phyloP scores from a whole-genome alignment of 345 rosid species.

The Camelina sativa region DNA sequence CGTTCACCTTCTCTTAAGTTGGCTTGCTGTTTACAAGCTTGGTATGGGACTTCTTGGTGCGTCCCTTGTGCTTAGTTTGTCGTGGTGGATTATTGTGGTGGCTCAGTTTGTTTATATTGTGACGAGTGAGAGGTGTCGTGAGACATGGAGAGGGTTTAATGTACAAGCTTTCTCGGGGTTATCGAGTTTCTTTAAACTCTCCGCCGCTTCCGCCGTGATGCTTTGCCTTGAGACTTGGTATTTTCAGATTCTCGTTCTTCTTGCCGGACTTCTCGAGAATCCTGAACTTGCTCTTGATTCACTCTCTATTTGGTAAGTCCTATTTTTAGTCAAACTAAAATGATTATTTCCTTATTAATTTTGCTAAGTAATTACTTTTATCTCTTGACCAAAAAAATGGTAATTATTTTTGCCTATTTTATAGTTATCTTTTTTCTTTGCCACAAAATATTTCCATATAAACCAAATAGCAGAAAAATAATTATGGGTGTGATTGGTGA shows the following conservation, averaged over 20 bases:
- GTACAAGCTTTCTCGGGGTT: constrained; percentile 55
- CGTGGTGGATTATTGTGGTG: constrained; percentile 65
- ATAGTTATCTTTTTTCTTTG: background rate
- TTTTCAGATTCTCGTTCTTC: constrained; percentile 59
- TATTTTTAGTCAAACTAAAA: background rate
- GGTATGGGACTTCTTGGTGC: constrained; percentile 60
- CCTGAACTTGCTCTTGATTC: constrained; percentile 59
- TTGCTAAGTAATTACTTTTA: background rate
- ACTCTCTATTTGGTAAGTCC: constrained; percentile 42
- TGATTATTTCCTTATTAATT: background rate
- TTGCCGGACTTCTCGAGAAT: constrained; percentile 62
- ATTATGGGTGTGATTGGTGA: too few species aligned
- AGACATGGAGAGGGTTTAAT: constrained; percentile 58
- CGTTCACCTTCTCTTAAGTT: constrained; percentile 50
- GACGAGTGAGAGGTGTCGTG: constrained; percentile 49
- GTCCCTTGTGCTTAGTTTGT: constrained; percentile 56
- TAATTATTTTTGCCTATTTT: background rate
- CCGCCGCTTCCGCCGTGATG: constrained; percentile 72
- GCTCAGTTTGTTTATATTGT: constrained; percentile 60
- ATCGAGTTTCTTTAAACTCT: constrained; percentile 54
- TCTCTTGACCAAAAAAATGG: background rate
- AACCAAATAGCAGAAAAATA: background rate
- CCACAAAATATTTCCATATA: background rate
- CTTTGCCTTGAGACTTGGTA: constrained; percentile 69
- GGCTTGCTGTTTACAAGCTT: constrained; percentile 50